Evolutionary conservation across 1,284 basidiomycete genomes (phyloP).

Genomic region (Paramarasmius palmivorus): DNA sequence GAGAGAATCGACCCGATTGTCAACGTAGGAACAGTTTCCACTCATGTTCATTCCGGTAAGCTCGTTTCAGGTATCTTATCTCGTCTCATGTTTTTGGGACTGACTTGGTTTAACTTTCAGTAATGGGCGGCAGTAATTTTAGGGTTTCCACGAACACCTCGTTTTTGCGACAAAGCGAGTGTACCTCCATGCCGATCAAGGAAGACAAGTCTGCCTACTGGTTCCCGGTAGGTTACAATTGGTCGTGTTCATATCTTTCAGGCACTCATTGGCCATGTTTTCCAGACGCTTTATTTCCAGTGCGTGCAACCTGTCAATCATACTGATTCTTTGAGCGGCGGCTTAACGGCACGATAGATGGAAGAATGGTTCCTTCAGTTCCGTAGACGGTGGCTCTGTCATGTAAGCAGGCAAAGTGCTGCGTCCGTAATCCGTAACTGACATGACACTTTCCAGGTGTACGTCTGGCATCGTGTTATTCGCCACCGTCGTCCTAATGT

Average conservation of each 20-base stretch:
- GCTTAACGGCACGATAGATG: constrained; percentile 24
- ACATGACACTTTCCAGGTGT: constrained; percentile 25
- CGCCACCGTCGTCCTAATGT: not conserved
- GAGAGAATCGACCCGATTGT: constrained; percentile 40
- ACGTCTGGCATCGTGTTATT: constrained; percentile 3
- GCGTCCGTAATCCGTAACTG: not conserved
- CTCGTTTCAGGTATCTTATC: constrained; percentile 10
- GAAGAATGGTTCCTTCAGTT: constrained; percentile 38
- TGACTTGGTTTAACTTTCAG: constrained; percentile 20
- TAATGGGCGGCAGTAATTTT: constrained; percentile 45
- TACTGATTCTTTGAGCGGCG: not conserved
- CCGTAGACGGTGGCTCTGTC: constrained; percentile 36
- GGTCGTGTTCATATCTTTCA: not conserved
- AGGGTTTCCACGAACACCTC: constrained; percentile 33
- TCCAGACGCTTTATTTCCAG: constrained; percentile 41
- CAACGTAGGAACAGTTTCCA: constrained; percentile 31
- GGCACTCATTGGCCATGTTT: not conserved
- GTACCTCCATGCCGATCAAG: constrained; percentile 40
- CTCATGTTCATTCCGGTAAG: constrained; percentile 37
- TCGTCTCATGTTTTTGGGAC: not conserved
- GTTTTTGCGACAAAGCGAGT: constrained; percentile 35
- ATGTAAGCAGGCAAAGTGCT: constrained; percentile 28
- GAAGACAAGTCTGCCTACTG: constrained; percentile 46
- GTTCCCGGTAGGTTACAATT: constrained; percentile 34
- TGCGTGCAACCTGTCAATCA: constrained; percentile 15